Percentiles rank a stretch among this genome's conserved stretches.
These are phyloP conservation scores for Dimargaris xerosporica DNA, from an alignment of 192 early-diverging fungal species.

Conservation along the genomic window DNA sequence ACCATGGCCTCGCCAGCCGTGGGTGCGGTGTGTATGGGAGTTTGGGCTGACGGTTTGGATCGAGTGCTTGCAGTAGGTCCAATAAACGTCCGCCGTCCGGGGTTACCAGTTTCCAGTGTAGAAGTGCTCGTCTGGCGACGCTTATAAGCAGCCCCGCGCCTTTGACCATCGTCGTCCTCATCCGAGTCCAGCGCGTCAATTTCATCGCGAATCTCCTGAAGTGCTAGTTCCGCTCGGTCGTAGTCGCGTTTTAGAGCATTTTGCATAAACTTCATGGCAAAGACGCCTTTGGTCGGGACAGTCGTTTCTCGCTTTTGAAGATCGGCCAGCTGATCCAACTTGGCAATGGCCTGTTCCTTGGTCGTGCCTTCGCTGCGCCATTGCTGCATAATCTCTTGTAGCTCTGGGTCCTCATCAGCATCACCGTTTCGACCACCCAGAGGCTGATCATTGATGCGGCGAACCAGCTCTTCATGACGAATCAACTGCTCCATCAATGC, in stretches of 20 bases:
- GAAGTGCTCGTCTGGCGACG: not conserved
- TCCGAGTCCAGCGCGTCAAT: slow-evolving; percentile 21
- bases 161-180: slow-evolving; percentile 12
- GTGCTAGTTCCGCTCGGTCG: slow-evolving; percentile 23
- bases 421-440: slow-evolving; percentile 48
- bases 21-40: not conserved
- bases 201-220: slow-evolving; percentile 33
- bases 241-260: slow-evolving; percentile 48
- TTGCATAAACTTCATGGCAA: slow-evolving; percentile 99
- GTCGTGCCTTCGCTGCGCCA: slow-evolving; percentile 34
- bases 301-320: not conserved
- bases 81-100: slow-evolving; percentile 5
- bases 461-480: slow-evolving; percentile 57
- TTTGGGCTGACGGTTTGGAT: too few relatives aligned
- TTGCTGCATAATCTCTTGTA: slow-evolving; percentile 17
- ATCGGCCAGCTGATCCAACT: slow-evolving; percentile 30
- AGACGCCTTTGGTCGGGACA: slow-evolving; percentile 54
- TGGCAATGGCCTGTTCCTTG: slow-evolving; percentile 22
- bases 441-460: slow-evolving; percentile 39
- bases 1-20: not conserved
- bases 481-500: slow-evolving; percentile 75
- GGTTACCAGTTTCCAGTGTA: not conserved
- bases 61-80: not conserved
- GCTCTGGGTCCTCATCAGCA: slow-evolving; percentile 24
- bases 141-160: not conserved